A percentile compares a stretch with the other conserved stretches of the same genome.
Evolutionary conservation across 75 land plant species (phyloP).

Genomic region (Adiantum capillusveneris): DNA sequence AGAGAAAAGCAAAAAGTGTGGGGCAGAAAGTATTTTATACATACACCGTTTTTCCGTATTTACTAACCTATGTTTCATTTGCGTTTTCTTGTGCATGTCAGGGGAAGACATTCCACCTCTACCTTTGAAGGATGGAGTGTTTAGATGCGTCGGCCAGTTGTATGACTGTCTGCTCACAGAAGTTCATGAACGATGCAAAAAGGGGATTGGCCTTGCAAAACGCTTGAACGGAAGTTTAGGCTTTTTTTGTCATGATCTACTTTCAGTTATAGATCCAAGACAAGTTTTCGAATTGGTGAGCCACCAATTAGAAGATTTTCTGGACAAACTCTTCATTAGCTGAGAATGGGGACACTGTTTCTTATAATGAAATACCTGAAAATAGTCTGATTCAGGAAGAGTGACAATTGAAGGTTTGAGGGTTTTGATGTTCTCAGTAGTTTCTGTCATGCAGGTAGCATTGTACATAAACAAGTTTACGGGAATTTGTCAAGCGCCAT

Average conservation of each 20-base stretch:
- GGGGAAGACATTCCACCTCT: slow-evolving; percentile 95
- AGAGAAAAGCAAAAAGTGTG: no score
- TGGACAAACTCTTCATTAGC: background rate
- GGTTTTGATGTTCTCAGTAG: no score
- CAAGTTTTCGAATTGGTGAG: slow-evolving; percentile 98
- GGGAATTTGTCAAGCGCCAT: slow-evolving; percentile 76
- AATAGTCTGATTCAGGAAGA: no score
- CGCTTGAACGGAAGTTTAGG: slow-evolving; percentile 87
- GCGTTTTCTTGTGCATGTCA: no score
- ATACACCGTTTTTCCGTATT: no score
- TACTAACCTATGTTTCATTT: no score
- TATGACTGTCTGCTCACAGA: slow-evolving; percentile 97
- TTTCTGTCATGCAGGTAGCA: slow-evolving; percentile 63
- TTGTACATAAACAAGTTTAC: slow-evolving; percentile 94
- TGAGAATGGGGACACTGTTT: no score
- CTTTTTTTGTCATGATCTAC: slow-evolving; percentile 92
- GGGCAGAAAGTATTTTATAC: no score
- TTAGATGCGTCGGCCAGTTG: slow-evolving; percentile 82
- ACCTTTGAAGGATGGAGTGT: slow-evolving; percentile 92
- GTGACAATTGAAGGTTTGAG: no score
- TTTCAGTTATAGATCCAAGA: slow-evolving; percentile 93
- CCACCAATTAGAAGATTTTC: background rate
- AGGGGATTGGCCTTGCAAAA: slow-evolving; percentile 84
- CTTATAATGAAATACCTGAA: no score
- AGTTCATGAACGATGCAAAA: slow-evolving; percentile 98